Evolutionary conservation across 345 rosid species (phyloP), one percentile per base, ranked within the genome.

Genomic region (Salix dunnii): DNA sequence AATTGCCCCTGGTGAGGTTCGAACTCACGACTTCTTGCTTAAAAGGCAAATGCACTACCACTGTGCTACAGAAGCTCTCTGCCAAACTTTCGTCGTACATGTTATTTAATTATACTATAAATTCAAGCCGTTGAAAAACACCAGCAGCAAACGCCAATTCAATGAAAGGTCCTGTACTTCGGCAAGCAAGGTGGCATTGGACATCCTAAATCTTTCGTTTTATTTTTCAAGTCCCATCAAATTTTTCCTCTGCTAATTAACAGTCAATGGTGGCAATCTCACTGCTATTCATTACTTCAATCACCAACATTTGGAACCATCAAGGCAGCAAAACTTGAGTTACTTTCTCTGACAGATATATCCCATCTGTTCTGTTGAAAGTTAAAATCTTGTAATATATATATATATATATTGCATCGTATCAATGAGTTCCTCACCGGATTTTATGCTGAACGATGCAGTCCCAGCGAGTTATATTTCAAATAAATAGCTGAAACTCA

Each of bases 11-110:
- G 42, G 42, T 51, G 76, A 72, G 76, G 38, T 60, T 78, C 80
- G 72, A 78, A 78, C 81, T 78, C 81, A 70, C 81, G 76, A 72
- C 81, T 38, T 60, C 49, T 78, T 35, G 81, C 72, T 78, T 78
- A 38, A 38, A 38, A 38, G 42, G 42, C 42, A 62, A 72, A 38
- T 70, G 74, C 76, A 73, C 81, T 78, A 16, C 81, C 76, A 23
- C 81, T 38, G 42, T 73, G 81, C 81, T 72, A 78, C 81, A 70
- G 81, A 38, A 38, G 42, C 42, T 2, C 0, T 38, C 2, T 0
- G 0, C 1, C 0, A 1, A 0, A 38, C 0, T 2, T 38, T 2
- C 1, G 10, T 8, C 7, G 2, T 0, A 1, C 1, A 38, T 9
- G 0, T 0, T 38, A 38, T 0, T 2, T 38, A 38, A 2, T 2